Conservation (phyloP, 495 filamentous ascomycete genomes). For the Aspergillus saccharolyticus region DNA sequence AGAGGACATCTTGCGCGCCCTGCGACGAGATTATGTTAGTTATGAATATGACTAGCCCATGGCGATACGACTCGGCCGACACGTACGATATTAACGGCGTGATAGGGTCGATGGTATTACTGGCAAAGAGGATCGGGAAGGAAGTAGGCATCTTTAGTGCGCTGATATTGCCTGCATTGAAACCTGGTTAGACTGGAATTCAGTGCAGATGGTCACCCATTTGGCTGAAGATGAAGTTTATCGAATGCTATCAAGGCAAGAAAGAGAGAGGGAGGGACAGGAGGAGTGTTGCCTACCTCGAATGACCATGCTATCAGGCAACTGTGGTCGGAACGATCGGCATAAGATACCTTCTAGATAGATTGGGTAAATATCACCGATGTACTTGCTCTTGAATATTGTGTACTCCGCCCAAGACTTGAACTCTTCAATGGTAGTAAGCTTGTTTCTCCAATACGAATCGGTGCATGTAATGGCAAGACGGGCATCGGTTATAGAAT, state of each 20-base stretch:
- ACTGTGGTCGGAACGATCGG: conserved; percentile 15
- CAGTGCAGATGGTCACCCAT: conserved; percentile 5
- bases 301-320: conserved; percentile 16
- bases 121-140: conserved; percentile 48
- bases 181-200: conserved; percentile 13
- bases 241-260: neutral
- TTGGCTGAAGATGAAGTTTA: conserved; percentile 2
- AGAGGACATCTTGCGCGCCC: conserved; percentile 48
- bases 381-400: conserved; percentile 17
- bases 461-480: conserved; percentile 16
- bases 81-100: conserved; percentile 33
- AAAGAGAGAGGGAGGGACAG: conserved; percentile 4
- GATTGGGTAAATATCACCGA: conserved; percentile 14
- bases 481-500: conserved; percentile 12
- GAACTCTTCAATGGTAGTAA: conserved; percentile 15
- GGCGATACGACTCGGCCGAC: conserved; percentile 3
- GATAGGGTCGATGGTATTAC: conserved; percentile 49
- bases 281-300: conserved; percentile 11
- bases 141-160: conserved; percentile 29
- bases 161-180: conserved; percentile 18
- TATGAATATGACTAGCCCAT: neutral
- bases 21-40: conserved; percentile 13
- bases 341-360: conserved; percentile 15
- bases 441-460: conserved; percentile 14
- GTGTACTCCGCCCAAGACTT: conserved; percentile 11